Conservation (phyloP, 768 basidiomycete species). For the Rhizopogon salebrosus region DNA sequence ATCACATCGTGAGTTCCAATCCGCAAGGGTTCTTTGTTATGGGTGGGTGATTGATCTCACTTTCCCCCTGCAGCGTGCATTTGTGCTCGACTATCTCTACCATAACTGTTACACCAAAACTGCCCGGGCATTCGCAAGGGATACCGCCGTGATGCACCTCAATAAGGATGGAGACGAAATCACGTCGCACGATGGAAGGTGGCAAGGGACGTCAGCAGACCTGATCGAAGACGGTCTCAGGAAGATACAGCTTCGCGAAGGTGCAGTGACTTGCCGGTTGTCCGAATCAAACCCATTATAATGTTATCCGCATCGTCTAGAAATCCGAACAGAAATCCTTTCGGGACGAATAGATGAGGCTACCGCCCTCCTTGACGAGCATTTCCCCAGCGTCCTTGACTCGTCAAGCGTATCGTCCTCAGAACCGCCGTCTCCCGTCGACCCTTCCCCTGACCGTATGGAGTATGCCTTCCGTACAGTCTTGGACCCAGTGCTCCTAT, state of each 20-base stretch:
- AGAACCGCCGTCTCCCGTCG: conserved; percentile 12
- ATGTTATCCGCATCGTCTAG: conserved; percentile 33
- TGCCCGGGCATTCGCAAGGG: conserved; percentile 60
- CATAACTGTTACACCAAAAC: conserved; percentile 72
- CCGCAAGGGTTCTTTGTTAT: not conserved
- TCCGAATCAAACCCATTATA: not conserved
- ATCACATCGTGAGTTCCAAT: conserved; percentile 36
- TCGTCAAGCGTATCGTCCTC: conserved; percentile 11
- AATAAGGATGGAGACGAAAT: conserved; percentile 72
- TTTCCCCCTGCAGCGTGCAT: conserved; percentile 40
- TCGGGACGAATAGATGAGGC: conserved; percentile 75
- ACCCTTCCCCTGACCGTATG: conserved; percentile 29
- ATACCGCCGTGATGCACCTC: conserved; percentile 56
- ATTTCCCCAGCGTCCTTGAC: conserved; percentile 72
- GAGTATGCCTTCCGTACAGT: conserved; percentile 58
- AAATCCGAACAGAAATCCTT: conserved; percentile 64
- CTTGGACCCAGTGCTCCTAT: conserved; percentile 67
- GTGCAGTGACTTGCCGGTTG: conserved; percentile 29
- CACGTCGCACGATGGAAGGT: conserved; percentile 19
- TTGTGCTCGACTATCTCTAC: conserved; percentile 75
- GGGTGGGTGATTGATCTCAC: not conserved
- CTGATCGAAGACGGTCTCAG: conserved; percentile 36
- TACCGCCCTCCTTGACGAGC: conserved; percentile 52
- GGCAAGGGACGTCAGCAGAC: conserved; percentile 16
- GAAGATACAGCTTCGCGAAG: conserved; percentile 48